These are phyloP conservation scores for Irpex sp. DNA, from an alignment of 1,284 basidiomycete species.

Conservation along the genomic window DNA sequence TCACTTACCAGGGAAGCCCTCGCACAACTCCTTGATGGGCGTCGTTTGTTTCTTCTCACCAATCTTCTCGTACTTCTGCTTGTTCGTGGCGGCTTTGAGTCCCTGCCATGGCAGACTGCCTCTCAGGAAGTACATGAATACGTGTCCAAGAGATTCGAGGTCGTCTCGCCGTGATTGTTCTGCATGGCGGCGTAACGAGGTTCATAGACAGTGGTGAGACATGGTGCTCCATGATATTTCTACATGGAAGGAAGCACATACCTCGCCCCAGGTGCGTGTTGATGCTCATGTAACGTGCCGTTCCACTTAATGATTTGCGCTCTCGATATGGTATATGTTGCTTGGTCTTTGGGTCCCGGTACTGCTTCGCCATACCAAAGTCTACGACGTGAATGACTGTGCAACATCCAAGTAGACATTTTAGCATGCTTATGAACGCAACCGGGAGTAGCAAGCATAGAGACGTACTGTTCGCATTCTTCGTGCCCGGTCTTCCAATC, in stretches of 20 bases:
- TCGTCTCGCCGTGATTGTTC: conserved; percentile 91
- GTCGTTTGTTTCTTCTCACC: conserved; percentile 98
- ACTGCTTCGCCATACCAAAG: conserved; percentile 98
- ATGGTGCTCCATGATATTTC: background rate
- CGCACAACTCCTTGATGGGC: conserved; percentile 88
- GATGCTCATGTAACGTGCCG: conserved; percentile 98
- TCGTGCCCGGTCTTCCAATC: conserved; percentile 92
- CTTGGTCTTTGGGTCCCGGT: conserved; percentile 97
- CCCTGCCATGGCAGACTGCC: conserved; percentile 96
- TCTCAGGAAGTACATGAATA: conserved; percentile 97
- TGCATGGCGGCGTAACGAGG: background rate
- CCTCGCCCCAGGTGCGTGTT: conserved; percentile 92
- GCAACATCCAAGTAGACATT: background rate
- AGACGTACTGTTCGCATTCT: conserved; percentile 66
- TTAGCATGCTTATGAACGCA: background rate
- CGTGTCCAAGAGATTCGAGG: conserved; percentile 91
- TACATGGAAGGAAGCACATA: background rate
- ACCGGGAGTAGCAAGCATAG: background rate
- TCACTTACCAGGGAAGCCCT: conserved; percentile 87
- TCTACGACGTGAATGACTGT: conserved; percentile 1
- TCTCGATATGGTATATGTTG: conserved; percentile 98
- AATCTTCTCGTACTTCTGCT: conserved; percentile 98
- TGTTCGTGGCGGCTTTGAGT: conserved; percentile 92
- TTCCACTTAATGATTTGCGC: conserved; percentile 96
- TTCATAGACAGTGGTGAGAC: background rate